A percentile compares a stretch with the other conserved stretches of the same genome.
Evolutionary conservation across 2,329 filamentous ascomycete species (phyloP).

Genomic region (Aschersonia sp.): DNA sequence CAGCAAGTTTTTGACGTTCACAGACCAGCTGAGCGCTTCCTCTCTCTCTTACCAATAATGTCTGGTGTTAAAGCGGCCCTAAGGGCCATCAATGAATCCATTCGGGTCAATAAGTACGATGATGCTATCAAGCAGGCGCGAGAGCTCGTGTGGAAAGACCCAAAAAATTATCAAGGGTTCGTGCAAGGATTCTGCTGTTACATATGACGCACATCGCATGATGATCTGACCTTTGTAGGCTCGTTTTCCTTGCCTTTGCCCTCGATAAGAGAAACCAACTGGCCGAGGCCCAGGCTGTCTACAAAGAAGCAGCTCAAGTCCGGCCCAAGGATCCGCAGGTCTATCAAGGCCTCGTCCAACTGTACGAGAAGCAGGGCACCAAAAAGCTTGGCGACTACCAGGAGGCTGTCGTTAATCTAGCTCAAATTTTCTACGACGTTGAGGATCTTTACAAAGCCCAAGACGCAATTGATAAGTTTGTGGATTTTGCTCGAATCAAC

Average conservation of each 20-base stretch:
- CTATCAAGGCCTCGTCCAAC: slow-evolving; percentile 77
- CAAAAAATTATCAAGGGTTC: slow-evolving; percentile 70
- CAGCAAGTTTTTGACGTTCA: too few relatives aligned
- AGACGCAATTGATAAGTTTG: slow-evolving; percentile 65
- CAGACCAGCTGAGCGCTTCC: not conserved
- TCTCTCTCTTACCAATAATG: slow-evolving; percentile 19
- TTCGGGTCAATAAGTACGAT: slow-evolving; percentile 68
- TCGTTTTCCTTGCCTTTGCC: slow-evolving; percentile 79
- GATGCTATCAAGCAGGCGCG: slow-evolving; percentile 58
- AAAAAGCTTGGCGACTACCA: slow-evolving; percentile 62
- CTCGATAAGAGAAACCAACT: slow-evolving; percentile 60
- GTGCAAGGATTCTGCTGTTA: slow-evolving; percentile 11
- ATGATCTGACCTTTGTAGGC: slow-evolving; percentile 19
- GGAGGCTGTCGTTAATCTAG: slow-evolving; percentile 56
- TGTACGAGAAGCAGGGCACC: slow-evolving; percentile 67
- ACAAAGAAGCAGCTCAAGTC: slow-evolving; percentile 55
- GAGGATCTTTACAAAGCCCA: slow-evolving; percentile 51
- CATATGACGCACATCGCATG: not conserved
- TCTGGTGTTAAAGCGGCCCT: slow-evolving; percentile 54
- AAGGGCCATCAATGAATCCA: slow-evolving; percentile 66
- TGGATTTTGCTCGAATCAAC: slow-evolving; percentile 56
- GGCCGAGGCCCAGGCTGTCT: slow-evolving; percentile 63
- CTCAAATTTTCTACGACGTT: slow-evolving; percentile 55
- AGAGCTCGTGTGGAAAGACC: slow-evolving; percentile 55
- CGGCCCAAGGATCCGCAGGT: slow-evolving; percentile 68